Percentiles rank a stretch among this genome's conserved stretches.
Evolutionary conservation across 2,329 filamentous ascomycete species (phyloP).

Genomic region (Seiridium cupressi): DNA sequence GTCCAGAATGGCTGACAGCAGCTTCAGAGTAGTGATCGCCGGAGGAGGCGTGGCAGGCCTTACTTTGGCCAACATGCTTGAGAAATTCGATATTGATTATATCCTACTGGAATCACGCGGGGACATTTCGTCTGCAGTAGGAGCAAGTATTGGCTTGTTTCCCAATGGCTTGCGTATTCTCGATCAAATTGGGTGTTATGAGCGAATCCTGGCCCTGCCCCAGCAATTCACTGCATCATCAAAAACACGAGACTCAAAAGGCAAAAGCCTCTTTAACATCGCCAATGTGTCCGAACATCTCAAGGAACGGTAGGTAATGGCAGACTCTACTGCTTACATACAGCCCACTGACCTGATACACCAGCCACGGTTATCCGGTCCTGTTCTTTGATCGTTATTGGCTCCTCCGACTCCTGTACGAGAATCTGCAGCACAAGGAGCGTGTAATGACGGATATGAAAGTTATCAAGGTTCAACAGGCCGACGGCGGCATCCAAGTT

Average conservation of each 20-base stretch:
- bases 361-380: slow-evolving; percentile 29
- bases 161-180: slow-evolving; percentile 42
- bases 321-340: too few species aligned
- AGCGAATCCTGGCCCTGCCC: slow-evolving; percentile 15
- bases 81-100: slow-evolving; percentile 44
- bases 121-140: slow-evolving; percentile 41
- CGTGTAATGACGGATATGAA: slow-evolving; percentile 26
- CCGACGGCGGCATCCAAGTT: slow-evolving; percentile 25
- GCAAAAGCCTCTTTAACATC: slow-evolving; percentile 12
- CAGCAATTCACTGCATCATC: neutral
- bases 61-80: slow-evolving; percentile 42
- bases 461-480: slow-evolving; percentile 24
- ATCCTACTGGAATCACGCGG: slow-evolving; percentile 42
- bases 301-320: neutral
- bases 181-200: slow-evolving; percentile 45
- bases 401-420: slow-evolving; percentile 31
- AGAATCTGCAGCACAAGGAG: slow-evolving; percentile 29
- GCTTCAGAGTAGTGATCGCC: slow-evolving; percentile 36
- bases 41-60: slow-evolving; percentile 48
- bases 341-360: neutral
- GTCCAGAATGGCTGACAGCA: neutral
- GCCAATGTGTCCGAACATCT: slow-evolving; percentile 1
- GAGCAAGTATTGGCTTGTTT: slow-evolving; percentile 45
- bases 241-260: slow-evolving; percentile 5
- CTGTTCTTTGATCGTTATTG: slow-evolving; percentile 34